phyloP scores from a whole-genome alignment of 768 basidiomycete genomes.

The Porpolomopsis calyptriformis region DNA sequence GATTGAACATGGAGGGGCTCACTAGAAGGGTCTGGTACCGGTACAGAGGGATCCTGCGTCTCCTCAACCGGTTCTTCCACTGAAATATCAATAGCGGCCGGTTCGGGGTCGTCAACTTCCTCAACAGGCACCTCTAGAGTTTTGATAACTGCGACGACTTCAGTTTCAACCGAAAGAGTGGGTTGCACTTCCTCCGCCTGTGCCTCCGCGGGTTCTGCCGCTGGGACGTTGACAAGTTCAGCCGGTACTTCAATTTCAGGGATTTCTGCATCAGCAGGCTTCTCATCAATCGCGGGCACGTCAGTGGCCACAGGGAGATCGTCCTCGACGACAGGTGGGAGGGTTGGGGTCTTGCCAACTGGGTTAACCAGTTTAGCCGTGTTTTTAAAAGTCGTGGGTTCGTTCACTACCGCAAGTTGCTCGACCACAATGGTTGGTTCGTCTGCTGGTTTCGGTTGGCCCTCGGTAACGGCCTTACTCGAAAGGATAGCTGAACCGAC shows the following conservation, averaged over 20 bases:
- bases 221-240: not conserved
- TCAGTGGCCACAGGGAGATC: not conserved
- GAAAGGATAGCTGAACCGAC: too few relatives aligned
- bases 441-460: not conserved
- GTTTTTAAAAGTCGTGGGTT: not conserved
- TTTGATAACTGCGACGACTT: not conserved
- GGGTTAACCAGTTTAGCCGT: not conserved
- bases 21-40: too few relatives aligned
- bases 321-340: not conserved
- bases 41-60: too few relatives aligned
- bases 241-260: too few relatives aligned
- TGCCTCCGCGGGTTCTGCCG: not conserved
- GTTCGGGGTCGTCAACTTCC: not conserved
- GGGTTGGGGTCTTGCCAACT: too few relatives aligned
- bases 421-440: not conserved
- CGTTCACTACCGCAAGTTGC: not conserved
- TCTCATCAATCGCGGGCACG: not conserved
- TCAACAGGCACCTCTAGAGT: not conserved
- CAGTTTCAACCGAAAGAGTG: not conserved
- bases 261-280: not conserved
- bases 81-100: not conserved
- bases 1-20: too few relatives aligned
- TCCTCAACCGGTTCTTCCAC: not conserved
- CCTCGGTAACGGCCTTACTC: too few relatives aligned
- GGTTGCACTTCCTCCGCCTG: not conserved